Base-by-base conservation (phyloP, 305 asterid genomes). In the Solanum hybrid region DNA sequence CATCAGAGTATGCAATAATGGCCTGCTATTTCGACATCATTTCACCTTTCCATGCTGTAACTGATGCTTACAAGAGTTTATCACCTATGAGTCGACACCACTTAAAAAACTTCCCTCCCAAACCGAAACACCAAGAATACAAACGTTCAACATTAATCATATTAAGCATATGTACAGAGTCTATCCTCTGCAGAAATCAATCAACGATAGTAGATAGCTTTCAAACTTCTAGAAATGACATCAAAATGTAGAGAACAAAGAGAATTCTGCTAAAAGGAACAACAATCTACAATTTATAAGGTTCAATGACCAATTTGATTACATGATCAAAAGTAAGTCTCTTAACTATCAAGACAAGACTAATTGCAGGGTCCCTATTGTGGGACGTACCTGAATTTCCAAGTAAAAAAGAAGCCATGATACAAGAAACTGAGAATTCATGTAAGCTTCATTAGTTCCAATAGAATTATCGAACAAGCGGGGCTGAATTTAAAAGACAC, bases 401-500 rank as follows among this genome's bases (percentile, higher is more conserved):
- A 76, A 73, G 13, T 10, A 31, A 88, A 78, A 20, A 88, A 39
- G 9, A 41, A 76, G 33, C 17, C 24, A 20, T 32, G 31, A 86
- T 86, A 61, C 89, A 33, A 61, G 51, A 86, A 31, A 73, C 76
- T 29, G 33, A 22, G 26, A 86, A n/a, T 36, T 39, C 76, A 76
- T 88, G 86, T 76, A 88, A 76, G 75, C 76, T 76, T 88, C 72
- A 20, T 76, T 6, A 36, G 84, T 24, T 89, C 27, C 87, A 78
- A 45, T 78, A 51, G 86, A 65, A 14, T 80, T 77, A 77, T 86
- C 37, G 73, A 88, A 82, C 88, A 45, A 89, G 89, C 34, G 61
- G 88, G 75, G 76, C 65, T 24, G 76, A 79, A 86, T 75, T 26
- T 76, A 92, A 91, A 72, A 27, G 38, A 20, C 26, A 90, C 92